Base-by-base conservation (phyloP, 2,329 filamentous ascomycete genomes). In the Clathrospora elynae region DNA sequence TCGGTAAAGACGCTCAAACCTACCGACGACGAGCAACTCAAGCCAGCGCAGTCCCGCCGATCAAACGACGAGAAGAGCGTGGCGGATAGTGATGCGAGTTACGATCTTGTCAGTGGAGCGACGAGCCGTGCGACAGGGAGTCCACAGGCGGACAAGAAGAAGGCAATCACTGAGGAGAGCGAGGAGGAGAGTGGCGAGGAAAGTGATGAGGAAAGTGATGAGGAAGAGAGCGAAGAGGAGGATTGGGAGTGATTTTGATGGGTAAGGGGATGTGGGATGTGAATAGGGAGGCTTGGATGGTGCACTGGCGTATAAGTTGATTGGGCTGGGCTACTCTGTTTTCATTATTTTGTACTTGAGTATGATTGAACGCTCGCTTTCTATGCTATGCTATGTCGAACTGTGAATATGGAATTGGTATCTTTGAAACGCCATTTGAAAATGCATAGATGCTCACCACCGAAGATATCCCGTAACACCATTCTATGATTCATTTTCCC, bases 71-170 rank as follows among this genome's bases (percentile, higher is more conserved):
- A 70, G 68, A 90, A 92, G 68, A 95, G 88, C 17, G 88, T 93
- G 57, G 84, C 90, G 6, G 93, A 93, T 61, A 96, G 92, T 67
- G 93, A 99, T 60, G 89, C 89, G 12, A 96, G 90, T 73, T 99
- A 99, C 69, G 93, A 99, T 68, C 80, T 99, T 22, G 90, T 99
- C 3, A 76, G 74, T 31, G 87, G 87, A 6, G 85, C 86, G 5
- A 77, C 83, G 31, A 96, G 88, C 68, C 87, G 88, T 53, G 86
- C 90, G 11, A 87, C 90, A 1, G 79, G 81, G 4, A 84, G 80
- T 46, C 82, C 83, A 2, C 79, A 79, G 61, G 79, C 82, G 43
- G 73, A 68, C 2, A 74, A 75, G 58, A 77, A 71, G 36, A 63
- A 67, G 30, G 57, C 61, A 11, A 72, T 73, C 39, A 68, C 61